Percentiles rank a stretch among this genome's conserved stretches.
These are phyloP conservation scores for Nothophoma quercina DNA, from an alignment of 2,329 filamentous ascomycete genomes.

Conservation along the genomic window DNA sequence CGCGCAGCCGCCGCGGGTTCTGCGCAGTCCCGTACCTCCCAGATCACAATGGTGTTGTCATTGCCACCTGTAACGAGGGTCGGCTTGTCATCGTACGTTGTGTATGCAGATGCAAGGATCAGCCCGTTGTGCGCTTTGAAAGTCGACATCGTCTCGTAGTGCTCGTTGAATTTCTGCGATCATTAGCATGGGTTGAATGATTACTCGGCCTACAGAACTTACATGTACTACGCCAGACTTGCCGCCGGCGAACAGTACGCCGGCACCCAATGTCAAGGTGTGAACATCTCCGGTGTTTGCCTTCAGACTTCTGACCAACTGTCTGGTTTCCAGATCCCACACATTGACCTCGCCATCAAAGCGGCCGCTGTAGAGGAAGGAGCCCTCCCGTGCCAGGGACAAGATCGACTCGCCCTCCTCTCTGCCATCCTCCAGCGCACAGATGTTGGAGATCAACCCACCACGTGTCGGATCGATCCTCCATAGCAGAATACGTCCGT, in stretches of 20 bases:
- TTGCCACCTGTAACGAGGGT: constrained; percentile 95
- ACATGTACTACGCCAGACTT: constrained; percentile 87
- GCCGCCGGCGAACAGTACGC: constrained; percentile 86
- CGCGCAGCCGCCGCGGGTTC: constrained; percentile 54
- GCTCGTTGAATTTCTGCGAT: constrained; percentile 74
- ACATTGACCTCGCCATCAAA: constrained; percentile 88
- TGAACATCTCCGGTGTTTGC: constrained; percentile 83
- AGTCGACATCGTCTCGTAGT: constrained; percentile 78
- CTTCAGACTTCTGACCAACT: constrained; percentile 86
- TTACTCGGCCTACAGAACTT: background rate
- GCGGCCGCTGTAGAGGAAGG: constrained; percentile 91
- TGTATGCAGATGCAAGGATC: constrained; percentile 83
- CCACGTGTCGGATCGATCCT: constrained; percentile 67
- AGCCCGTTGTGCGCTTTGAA: constrained; percentile 88
- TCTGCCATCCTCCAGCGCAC: constrained; percentile 67
- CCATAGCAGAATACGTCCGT: constrained; percentile 97
- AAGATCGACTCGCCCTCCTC: constrained; percentile 70
- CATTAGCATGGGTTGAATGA: background rate
- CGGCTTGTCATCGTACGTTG: constrained; percentile 72
- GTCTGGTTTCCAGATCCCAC: constrained; percentile 95
- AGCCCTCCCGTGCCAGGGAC: constrained; percentile 85
- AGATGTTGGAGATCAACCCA: constrained; percentile 73
- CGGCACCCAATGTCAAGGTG: constrained; percentile 84
- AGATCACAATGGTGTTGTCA: constrained; percentile 87
- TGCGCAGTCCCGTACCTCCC: constrained; percentile 73